A percentile compares a stretch with the other conserved stretches of the same genome.
Evolutionary conservation across 129 eudicot species (phyloP).

Genomic region (Centaurea solstitialis): DNA sequence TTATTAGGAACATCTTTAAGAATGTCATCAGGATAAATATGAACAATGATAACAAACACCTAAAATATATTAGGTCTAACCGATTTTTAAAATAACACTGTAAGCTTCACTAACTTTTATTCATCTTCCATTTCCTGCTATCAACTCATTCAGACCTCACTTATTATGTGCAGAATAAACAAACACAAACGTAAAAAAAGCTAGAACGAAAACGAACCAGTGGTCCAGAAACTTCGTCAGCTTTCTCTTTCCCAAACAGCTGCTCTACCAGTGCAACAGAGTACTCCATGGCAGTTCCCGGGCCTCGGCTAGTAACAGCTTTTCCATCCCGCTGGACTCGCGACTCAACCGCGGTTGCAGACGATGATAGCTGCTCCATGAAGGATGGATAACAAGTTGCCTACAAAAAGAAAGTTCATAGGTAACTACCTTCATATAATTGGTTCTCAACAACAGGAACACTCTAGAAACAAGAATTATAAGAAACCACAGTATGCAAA

Average conservation of each 20-base stretch:
- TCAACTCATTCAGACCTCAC: not conserved
- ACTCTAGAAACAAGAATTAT: not conserved
- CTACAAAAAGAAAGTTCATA: slow-evolving; percentile 31
- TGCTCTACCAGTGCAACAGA: slow-evolving; percentile 78
- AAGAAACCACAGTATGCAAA: not conserved
- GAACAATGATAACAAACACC: not conserved
- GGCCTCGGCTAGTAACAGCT: slow-evolving; percentile 87
- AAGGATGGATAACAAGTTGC: slow-evolving; percentile 96
- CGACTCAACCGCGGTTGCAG: slow-evolving; percentile 77
- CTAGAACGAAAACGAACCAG: slow-evolving; percentile 53
- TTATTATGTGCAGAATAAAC: not conserved
- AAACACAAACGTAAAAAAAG: not conserved
- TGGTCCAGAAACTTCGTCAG: slow-evolving; percentile 78
- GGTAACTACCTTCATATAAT: not conserved
- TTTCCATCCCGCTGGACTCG: slow-evolving; percentile 88
- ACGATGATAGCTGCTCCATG: slow-evolving; percentile 85
- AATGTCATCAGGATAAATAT: not conserved
- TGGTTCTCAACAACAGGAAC: slow-evolving; percentile 11
- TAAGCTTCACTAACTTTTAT: no score
- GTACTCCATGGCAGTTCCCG: slow-evolving; percentile 92
- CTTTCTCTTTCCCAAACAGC: slow-evolving; percentile 82
- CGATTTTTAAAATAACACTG: not conserved
- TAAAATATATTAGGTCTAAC: not conserved
- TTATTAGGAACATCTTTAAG: slow-evolving; percentile 5
- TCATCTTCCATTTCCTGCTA: not conserved